phyloP scores from a whole-genome alignment of 225 moss, liverwort and hornwort species.

The Sphagnum contortum region DNA sequence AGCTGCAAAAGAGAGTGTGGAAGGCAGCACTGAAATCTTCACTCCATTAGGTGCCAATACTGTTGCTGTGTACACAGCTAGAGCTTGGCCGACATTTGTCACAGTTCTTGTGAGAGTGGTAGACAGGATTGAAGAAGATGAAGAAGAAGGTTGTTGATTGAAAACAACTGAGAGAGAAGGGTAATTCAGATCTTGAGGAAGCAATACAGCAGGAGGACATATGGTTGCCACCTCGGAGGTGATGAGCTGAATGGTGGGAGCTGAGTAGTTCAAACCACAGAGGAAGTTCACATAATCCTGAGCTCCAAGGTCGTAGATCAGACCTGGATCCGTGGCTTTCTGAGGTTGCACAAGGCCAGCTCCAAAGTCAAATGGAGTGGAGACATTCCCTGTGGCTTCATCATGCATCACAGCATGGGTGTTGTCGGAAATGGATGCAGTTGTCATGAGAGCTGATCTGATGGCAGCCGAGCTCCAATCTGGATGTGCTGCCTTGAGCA shows the following conservation, averaged over 20 bases:
- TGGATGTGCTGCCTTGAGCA: constrained; percentile 11
- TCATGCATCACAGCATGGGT: background rate
- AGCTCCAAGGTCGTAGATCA: constrained; percentile 15
- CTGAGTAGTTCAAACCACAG: constrained; percentile 4
- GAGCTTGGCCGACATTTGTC: constrained; percentile 71
- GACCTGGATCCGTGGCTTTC: constrained; percentile 14
- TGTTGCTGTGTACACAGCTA: constrained; percentile 31
- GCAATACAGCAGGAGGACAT: constrained; percentile 25
- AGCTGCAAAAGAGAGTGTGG: constrained; percentile 31
- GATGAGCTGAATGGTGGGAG: background rate
- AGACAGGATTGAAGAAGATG: constrained; percentile 17
- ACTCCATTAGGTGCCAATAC: constrained; percentile 49
- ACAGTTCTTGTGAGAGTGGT: constrained; percentile 65
- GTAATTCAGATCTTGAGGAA: constrained; percentile 69
- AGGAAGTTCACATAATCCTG: constrained; percentile 21
- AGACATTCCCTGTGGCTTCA: background rate
- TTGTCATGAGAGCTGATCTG: constrained; percentile 32
- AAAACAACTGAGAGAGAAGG: constrained; percentile 70
- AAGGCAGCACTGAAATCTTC: constrained; percentile 41
- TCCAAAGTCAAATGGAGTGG: constrained; percentile 7
- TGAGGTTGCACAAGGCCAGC: constrained; percentile 20
- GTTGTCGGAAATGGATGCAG: constrained; percentile 14
- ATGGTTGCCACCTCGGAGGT: background rate
- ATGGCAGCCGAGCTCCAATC: constrained; percentile 31
- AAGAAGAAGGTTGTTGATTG: constrained; percentile 18